A percentile compares a stretch with the other conserved stretches of the same genome.
These are phyloP conservation scores for Serendipita vermifera DNA, from an alignment of 768 basidiomycete genomes.

Conservation along the genomic window DNA sequence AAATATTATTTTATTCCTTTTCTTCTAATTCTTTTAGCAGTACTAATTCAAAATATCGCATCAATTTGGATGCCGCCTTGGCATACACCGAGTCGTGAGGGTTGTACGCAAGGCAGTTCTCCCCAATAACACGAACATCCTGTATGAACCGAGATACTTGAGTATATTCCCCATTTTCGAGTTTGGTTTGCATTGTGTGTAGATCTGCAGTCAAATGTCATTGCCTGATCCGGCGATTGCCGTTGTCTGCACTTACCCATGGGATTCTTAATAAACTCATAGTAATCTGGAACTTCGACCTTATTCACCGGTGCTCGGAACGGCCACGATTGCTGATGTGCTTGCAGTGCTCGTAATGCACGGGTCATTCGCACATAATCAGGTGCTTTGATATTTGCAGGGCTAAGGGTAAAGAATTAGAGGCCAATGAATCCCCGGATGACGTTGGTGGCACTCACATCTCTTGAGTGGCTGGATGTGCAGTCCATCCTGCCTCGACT, in stretches of 20 bases:
- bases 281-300: conserved; percentile 77
- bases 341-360: conserved; percentile 63
- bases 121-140: conserved; percentile 74
- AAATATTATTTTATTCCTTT: neutral
- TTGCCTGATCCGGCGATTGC: neutral
- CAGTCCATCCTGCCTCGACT: conserved; percentile 92
- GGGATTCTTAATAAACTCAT: conserved; percentile 74
- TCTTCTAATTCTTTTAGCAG: conserved; percentile 3
- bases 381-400: conserved; percentile 2
- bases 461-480: conserved; percentile 53
- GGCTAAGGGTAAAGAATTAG: neutral
- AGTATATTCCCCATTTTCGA: conserved; percentile 75
- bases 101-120: conserved; percentile 86
- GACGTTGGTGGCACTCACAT: conserved; percentile 32
- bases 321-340: conserved; percentile 74
- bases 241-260: conserved; percentile 56
- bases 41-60: conserved; percentile 43
- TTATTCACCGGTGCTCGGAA: conserved; percentile 70
- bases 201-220: conserved; percentile 43
- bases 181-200: conserved; percentile 73
- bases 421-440: neutral
- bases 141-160: conserved; percentile 58
- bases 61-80: conserved; percentile 73
- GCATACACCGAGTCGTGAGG: conserved; percentile 65
- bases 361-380: conserved; percentile 42